A percentile compares a stretch with the other conserved stretches of the same genome.
These are phyloP conservation scores for Striga hermonthica DNA, from an alignment of 305 asterid species.

Conservation along the genomic window DNA sequence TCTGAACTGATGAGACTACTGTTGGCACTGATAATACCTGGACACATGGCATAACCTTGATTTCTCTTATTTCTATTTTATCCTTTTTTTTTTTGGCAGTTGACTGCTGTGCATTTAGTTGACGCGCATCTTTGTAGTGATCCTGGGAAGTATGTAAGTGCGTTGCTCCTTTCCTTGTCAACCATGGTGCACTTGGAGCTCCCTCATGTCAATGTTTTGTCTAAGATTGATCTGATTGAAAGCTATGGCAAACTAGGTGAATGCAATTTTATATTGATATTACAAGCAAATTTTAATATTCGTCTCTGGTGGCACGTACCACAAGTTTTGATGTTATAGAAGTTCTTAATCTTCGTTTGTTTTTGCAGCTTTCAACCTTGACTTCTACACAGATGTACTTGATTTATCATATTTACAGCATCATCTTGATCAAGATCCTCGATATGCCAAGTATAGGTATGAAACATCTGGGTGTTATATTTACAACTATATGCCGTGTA, in stretches of 20 bases:
- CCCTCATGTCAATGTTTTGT: slow-evolving; percentile 92
- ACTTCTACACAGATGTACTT: slow-evolving; percentile 91
- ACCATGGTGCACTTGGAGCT: slow-evolving; percentile 96
- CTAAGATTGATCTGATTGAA: slow-evolving; percentile 96
- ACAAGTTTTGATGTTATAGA: slow-evolving; percentile 10
- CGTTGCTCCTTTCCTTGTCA: slow-evolving; percentile 80
- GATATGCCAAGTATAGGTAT: slow-evolving; percentile 77
- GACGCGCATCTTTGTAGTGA: slow-evolving; percentile 98
- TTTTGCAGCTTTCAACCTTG: slow-evolving; percentile 86
- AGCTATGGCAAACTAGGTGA: slow-evolving; percentile 86
- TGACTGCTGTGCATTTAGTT: slow-evolving; percentile 88
- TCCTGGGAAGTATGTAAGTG: slow-evolving; percentile 95
- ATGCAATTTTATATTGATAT: slow-evolving; percentile 27
- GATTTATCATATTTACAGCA: slow-evolving; percentile 81
- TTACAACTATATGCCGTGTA: background rate
- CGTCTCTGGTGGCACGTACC: background rate
- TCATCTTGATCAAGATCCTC: slow-evolving; percentile 85
- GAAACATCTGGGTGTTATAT: slow-evolving; percentile 20
- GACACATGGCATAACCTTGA: background rate
- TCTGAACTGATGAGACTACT: slow-evolving; percentile 6
- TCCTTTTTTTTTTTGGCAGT: slow-evolving; percentile 43
- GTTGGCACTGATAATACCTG: slow-evolving; percentile 20
- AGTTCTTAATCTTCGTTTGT: slow-evolving; percentile 30
- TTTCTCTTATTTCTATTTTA: background rate
- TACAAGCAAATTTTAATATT: slow-evolving; percentile 7